Evolutionary conservation across 202 grass and related monocot species (phyloP).

Genomic region (Zizania palustris): DNA sequence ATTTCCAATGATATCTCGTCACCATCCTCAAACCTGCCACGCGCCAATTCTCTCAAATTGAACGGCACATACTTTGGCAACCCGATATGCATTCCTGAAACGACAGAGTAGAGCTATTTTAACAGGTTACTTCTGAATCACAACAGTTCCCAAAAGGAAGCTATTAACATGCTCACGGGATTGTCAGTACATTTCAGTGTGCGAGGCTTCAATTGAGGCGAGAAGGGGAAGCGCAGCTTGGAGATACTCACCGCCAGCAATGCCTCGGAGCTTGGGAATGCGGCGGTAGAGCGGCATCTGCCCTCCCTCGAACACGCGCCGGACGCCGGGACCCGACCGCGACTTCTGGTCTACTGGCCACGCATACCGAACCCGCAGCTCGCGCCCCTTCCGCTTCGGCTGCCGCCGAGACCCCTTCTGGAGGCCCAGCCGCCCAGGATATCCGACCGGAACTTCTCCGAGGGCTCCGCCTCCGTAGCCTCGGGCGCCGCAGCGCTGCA

Average conservation of each 20-base stretch:
- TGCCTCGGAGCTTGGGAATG: conserved; percentile 88
- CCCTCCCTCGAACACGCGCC: conserved; percentile 92
- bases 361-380: conserved; percentile 94
- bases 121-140: conserved; percentile 29
- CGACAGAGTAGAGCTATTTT: conserved; percentile 25
- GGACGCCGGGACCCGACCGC: conserved; percentile 79
- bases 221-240: background rate
- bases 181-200: background rate
- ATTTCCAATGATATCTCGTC: conserved; percentile 89
- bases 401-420: conserved; percentile 71
- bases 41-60: conserved; percentile 82
- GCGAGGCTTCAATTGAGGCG: conserved; percentile 9
- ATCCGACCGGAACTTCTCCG: conserved; percentile 72
- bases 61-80: conserved; percentile 88
- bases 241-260: conserved; percentile 70
- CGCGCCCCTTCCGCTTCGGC: conserved; percentile 81
- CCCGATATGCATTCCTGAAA: conserved; percentile 88
- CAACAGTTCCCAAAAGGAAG: background rate
- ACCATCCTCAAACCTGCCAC: conserved; percentile 79
- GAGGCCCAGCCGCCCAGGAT: conserved; percentile 80
- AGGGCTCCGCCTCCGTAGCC: conserved; percentile 23
- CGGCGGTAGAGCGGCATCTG: conserved; percentile 97
- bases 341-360: conserved; percentile 97
- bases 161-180: background rate
- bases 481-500: conserved; percentile 50